Evolutionary conservation across 768 basidiomycete species (phyloP), one percentile per base, ranked within the genome.

Genomic region (Pulveroboletus ravenelii): DNA sequence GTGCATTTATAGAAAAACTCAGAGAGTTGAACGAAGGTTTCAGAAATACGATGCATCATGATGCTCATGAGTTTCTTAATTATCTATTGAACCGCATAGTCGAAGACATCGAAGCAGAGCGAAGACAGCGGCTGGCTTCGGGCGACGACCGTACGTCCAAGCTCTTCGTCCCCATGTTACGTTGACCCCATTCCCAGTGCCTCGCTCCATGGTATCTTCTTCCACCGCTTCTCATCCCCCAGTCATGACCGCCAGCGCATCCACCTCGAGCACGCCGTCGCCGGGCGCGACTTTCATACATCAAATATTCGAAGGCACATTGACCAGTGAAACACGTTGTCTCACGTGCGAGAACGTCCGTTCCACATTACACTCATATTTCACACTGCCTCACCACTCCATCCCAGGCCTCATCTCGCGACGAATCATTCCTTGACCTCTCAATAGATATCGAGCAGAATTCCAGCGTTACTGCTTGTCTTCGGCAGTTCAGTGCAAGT

Each of bases 361-460:
- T 72, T 27, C 37, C 20, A 18, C 48, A 37, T 20, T 41, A 35
- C 38, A 40, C 36, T 51, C 48, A 48, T 35, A 18, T 32, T 23
- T 41, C 50, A 42, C 51, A 38, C 31, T 25, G 20, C 45, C 60
- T 63, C 45, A 61, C 44, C 41, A 46, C 41, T 46, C 45, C 15
- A 5, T 18, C 30, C 9, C 55, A 92, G 89, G 82, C 90, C 5
- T 92, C 92, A 7, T 89, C 93, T 10, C 85, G 96, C 17, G 95
- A 98, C 63, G 96, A 99, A 69, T 82, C 87, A 10, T 99, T 99
- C 72, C 79, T 99, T 48, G 96, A 99, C 71, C 78, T 99, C n/a
- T 97, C 94, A 5, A 92, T 99, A 70, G 96, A 99, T 67, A 98
- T 99, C 59, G 95, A 97, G 66, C 92, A 96, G 68, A 96, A 98